These are phyloP conservation scores for Ogataea siamensis DNA, from an alignment of 805 yeast species.

Conservation along the genomic window DNA sequence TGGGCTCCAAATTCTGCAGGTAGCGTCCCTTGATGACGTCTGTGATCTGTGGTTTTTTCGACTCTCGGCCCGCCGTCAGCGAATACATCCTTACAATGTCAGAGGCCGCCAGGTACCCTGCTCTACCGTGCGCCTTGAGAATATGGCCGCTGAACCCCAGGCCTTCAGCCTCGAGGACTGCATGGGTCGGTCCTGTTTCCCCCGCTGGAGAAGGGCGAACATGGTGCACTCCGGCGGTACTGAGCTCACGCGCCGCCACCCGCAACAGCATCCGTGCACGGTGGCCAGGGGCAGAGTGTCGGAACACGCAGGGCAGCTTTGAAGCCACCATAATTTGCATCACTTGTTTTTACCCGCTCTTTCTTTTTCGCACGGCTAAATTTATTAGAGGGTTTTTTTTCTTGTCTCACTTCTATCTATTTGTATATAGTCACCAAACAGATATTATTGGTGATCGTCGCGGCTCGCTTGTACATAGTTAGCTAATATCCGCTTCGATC, in stretches of 20 bases:
- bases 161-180: background rate
- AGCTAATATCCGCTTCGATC: conserved; percentile 9
- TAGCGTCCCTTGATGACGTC: conserved; percentile 50
- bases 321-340: background rate
- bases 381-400: conserved; percentile 9
- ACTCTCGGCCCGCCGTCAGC: conserved; percentile 29
- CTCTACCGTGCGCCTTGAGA: conserved; percentile 38
- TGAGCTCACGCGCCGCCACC: too few relatives aligned
- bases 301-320: background rate
- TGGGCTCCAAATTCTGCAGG: conserved; percentile 41
- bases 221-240: too few relatives aligned
- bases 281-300: too few relatives aligned
- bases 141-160: conserved; percentile 19
- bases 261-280: too few relatives aligned
- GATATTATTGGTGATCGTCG: conserved; percentile 12
- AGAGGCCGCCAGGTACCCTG: conserved; percentile 36
- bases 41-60: conserved; percentile 28
- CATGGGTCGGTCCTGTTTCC: background rate
- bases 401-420: conserved; percentile 6
- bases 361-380: conserved; percentile 2
- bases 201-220: too few relatives aligned
- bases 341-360: conserved; percentile 4
- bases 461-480: conserved; percentile 15
- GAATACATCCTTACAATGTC: conserved; percentile 42
- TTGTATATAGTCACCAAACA: conserved; percentile 14